Evolutionary conservation across 2,329 filamentous ascomycete species (phyloP).

Genomic region (Scedosporium boydii): DNA sequence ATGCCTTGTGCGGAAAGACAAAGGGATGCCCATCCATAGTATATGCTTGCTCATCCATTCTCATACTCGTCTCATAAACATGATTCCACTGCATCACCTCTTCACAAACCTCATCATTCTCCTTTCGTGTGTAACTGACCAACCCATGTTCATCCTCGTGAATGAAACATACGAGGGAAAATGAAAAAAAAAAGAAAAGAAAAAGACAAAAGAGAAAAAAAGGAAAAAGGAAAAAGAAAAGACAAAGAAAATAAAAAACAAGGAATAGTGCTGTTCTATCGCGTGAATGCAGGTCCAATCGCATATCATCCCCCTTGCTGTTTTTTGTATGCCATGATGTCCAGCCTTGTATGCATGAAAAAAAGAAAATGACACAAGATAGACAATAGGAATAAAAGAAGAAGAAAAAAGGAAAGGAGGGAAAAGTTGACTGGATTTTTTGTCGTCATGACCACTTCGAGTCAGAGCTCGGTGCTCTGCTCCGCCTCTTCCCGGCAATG

Average conservation of each 20-base stretch:
- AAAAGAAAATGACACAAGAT: neutral
- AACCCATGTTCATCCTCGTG: no score
- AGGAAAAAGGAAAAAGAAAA: neutral
- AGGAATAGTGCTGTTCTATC: no score
- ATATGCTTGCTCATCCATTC: no score
- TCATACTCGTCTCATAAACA: no score
- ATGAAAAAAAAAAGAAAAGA: no score
- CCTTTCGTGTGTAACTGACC: no score
- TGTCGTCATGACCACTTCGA: slow-evolving; percentile 1
- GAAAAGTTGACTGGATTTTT: neutral
- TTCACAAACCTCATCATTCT: no score
- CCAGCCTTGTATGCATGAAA: neutral
- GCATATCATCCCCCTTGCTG: neutral
- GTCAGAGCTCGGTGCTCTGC: slow-evolving; percentile 5
- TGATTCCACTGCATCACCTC: no score
- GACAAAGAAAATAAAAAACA: neutral
- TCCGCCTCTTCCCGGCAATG: slow-evolving; percentile 5
- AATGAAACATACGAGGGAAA: no score
- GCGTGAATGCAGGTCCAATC: neutral
- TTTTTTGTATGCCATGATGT: neutral
- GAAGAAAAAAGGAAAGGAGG: neutral
- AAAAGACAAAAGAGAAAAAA: neutral
- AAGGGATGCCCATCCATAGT: no score
- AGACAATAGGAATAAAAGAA: neutral
- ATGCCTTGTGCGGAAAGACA: no score